A percentile compares a stretch with the other conserved stretches of the same genome.
These are phyloP conservation scores for Talaromyces sp. DNA, from an alignment of 2,329 filamentous ascomycete species.

Conservation along the genomic window DNA sequence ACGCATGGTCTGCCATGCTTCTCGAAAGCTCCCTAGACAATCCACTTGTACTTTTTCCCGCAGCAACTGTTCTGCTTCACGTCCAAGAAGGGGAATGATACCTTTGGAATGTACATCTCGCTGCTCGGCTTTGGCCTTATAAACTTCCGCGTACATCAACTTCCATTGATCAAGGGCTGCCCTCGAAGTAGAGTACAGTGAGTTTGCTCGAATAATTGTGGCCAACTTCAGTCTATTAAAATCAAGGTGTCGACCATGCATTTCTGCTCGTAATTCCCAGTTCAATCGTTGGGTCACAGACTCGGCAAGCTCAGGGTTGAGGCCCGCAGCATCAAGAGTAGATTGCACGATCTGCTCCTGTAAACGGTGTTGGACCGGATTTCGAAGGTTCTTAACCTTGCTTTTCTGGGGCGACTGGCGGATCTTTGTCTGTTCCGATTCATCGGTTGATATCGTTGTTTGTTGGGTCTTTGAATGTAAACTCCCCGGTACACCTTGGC, in stretches of 20 bases:
- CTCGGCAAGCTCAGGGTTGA: conserved; percentile 14
- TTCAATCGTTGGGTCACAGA: conserved; percentile 20
- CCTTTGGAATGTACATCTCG: background rate
- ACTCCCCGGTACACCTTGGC: background rate
- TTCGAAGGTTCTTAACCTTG: background rate
- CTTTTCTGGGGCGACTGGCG: background rate
- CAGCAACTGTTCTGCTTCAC: conserved; percentile 8
- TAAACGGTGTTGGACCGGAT: background rate
- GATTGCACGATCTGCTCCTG: background rate
- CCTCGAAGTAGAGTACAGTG: conserved; percentile 18
- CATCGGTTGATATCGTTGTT: background rate
- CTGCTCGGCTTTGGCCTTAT: background rate
- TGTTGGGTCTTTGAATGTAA: background rate
- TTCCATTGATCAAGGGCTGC: background rate
- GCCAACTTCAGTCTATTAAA: conserved; percentile 24
- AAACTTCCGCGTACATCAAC: background rate
- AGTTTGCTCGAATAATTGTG: conserved; percentile 24
- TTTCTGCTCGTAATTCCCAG: conserved; percentile 8
- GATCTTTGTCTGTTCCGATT: background rate
- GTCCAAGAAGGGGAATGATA: background rate
- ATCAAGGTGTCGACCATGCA: background rate
- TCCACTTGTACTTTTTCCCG: conserved; percentile 24
- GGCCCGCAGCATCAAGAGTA: conserved; percentile 7
- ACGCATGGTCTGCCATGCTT: conserved; percentile 30
- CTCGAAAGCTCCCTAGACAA: conserved; percentile 27